phyloP scores from a whole-genome alignment of 2,329 filamentous ascomycete genomes.

The Ascochyta koolunga region DNA sequence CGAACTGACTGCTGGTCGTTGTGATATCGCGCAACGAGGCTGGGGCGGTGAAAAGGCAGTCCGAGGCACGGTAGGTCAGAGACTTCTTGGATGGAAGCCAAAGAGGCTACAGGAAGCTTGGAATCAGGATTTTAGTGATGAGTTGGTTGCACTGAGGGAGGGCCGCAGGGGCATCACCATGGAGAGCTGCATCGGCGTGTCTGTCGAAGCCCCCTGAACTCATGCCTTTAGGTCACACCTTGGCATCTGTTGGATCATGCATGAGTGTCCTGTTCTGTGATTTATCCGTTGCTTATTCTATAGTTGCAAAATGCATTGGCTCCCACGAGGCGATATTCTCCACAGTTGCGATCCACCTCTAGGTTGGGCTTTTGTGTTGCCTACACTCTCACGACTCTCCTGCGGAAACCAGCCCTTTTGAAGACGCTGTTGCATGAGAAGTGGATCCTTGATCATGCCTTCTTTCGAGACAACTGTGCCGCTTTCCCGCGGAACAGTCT shows the following conservation, averaged over 20 bases:
- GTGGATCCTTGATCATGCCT: too few relatives aligned
- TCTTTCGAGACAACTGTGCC: too few relatives aligned
- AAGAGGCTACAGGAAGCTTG: constrained; percentile 18
- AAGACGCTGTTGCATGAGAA: too few relatives aligned
- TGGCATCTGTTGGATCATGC: background rate
- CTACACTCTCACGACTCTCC: too few relatives aligned
- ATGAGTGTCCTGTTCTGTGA: background rate
- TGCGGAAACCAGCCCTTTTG: too few relatives aligned
- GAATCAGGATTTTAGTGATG: constrained; percentile 22
- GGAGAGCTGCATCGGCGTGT: constrained; percentile 18
- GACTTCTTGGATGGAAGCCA: constrained; percentile 21
- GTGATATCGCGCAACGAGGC: constrained; percentile 19
- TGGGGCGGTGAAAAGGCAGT: constrained; percentile 23
- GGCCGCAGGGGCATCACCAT: constrained; percentile 14
- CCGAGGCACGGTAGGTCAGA: constrained; percentile 18
- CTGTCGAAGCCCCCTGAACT: background rate
- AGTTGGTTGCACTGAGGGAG: constrained; percentile 22
- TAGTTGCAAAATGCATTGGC: background rate
- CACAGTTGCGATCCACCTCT: too few relatives aligned
- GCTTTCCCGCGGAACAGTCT: too few relatives aligned
- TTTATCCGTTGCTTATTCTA: background rate
- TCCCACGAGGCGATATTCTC: too few relatives aligned
- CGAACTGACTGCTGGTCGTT: constrained; percentile 17
- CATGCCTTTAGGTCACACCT: background rate
- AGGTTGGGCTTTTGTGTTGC: too few relatives aligned